phyloP scores from a whole-genome alignment of 805 yeast species.

The Ogataea kodamae region DNA sequence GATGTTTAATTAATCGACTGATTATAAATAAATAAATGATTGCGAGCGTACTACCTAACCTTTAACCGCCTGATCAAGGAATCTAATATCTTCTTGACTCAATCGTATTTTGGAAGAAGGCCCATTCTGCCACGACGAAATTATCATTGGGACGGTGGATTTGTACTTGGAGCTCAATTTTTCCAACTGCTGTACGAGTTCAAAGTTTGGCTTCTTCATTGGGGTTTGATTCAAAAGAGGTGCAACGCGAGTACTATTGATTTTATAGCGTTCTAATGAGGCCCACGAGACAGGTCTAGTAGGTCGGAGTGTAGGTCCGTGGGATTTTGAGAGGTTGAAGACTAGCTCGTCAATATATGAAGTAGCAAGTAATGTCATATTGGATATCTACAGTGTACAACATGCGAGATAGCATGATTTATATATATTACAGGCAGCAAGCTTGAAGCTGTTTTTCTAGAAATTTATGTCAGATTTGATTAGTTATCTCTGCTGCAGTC shows the following conservation, averaged over 20 bases:
- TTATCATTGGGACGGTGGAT: slow-evolving; percentile 23
- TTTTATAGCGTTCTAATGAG: slow-evolving; percentile 24
- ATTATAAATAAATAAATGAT: neutral
- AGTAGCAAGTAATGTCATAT: too few species aligned
- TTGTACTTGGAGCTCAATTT: slow-evolving; percentile 23
- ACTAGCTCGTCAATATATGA: slow-evolving; percentile 14
- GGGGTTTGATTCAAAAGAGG: slow-evolving; percentile 7
- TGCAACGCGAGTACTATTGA: slow-evolving; percentile 17
- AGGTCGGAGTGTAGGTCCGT: slow-evolving; percentile 1
- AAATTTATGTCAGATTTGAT: slow-evolving; percentile 2
- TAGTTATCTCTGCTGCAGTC: neutral
- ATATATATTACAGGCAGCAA: too few species aligned
- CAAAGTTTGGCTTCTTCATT: slow-evolving; percentile 9
- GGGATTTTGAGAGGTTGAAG: slow-evolving; percentile 6
- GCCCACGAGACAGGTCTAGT: slow-evolving; percentile 19
- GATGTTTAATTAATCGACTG: too few species aligned
- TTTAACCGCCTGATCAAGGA: slow-evolving; percentile 14
- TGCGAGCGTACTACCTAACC: neutral
- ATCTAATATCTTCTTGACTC: slow-evolving; percentile 15
- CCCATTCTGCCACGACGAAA: slow-evolving; percentile 20
- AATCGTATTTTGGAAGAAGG: slow-evolving; percentile 10
- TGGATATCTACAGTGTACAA: too few species aligned
- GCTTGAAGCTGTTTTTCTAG: neutral
- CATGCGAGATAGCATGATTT: too few species aligned
- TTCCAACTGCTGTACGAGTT: slow-evolving; percentile 21